These are phyloP conservation scores for Acmispon strigosus DNA, from an alignment of 306 rosid genomes.

Conservation along the genomic window DNA sequence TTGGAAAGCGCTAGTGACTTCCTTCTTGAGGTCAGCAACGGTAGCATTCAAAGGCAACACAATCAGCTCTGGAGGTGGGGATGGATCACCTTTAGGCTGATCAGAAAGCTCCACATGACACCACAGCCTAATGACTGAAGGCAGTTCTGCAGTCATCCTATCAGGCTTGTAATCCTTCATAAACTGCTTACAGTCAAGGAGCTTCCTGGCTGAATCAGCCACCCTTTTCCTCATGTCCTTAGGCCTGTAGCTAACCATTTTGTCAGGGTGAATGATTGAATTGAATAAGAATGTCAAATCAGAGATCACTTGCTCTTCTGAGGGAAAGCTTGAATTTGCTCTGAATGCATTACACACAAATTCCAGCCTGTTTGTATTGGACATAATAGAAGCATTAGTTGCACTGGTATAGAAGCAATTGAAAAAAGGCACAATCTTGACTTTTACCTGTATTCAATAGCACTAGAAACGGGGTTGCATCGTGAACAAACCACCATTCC, in stretches of 20 bases:
- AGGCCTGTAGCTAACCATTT: constrained; percentile 34
- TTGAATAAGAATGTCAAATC: constrained; percentile 45
- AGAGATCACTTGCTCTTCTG: constrained; percentile 35
- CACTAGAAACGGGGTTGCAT: constrained; percentile 42
- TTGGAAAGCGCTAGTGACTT: constrained; percentile 45
- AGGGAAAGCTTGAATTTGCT: constrained; percentile 28
- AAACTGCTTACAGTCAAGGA: constrained; percentile 73
- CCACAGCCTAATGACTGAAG: constrained; percentile 39
- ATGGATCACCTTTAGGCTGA: constrained; percentile 40
- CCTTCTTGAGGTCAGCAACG: constrained; percentile 39
- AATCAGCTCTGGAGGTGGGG: constrained; percentile 56
- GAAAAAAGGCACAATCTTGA: neutral
- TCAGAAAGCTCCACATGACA: constrained; percentile 59
- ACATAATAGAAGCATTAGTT: neutral
- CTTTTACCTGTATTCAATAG: constrained; percentile 53
- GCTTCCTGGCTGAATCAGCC: constrained; percentile 54
- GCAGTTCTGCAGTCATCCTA: neutral
- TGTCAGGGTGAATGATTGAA: constrained; percentile 52
- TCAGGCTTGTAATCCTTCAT: constrained; percentile 48
- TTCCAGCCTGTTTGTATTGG: constrained; percentile 39
- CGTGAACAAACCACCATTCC: constrained; percentile 41
- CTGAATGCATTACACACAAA: constrained; percentile 16
- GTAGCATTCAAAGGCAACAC: constrained; percentile 55
- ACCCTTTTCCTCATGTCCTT: constrained; percentile 23
- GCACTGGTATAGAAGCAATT: neutral